Evolutionary conservation across 2,329 filamentous ascomycete genomes (phyloP), one percentile per base, ranked within the genome.

Genomic region (Aspergillus oerlinghausenensis): DNA sequence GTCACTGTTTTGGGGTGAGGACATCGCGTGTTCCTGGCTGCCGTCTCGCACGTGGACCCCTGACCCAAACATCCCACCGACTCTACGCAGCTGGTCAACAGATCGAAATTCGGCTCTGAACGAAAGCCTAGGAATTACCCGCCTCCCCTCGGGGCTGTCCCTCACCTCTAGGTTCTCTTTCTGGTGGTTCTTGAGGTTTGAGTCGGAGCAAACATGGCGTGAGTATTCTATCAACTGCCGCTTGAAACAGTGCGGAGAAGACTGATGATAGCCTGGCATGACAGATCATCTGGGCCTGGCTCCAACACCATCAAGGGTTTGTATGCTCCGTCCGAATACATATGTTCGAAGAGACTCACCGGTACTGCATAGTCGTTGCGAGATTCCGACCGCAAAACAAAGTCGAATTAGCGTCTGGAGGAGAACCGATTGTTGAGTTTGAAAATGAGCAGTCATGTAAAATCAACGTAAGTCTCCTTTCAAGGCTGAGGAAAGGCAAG

Each of bases 321-420:
- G 70, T 64, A 56, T 55, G 21, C 51, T 40, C 26, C 57, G 35
- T 43, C 52, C 25, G 40, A 49, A 53, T n/a, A 47, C n/a, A 54
- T 38, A 19, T 28, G n/a, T 29, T 38, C 35, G 28, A 51, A 21
- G 40, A n/a, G 21, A 58, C 61, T 88, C 81, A 88, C 59, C 25
- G 45, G 54, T 47, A 48, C 32, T 35, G 38, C 52, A 84, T 63
- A 90, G 94, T 99, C 75, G 92, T 99, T 75, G 93, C 93, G 81
- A 90, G 94, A 71, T 99, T 99, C 79, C 87, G 94, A 73, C 94
- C 94, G 68, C 93, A 97, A 79, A 99, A 99, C 82, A 91, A 90
- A 79, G 78, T 94, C 75, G 94, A 99, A 81, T 82, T 95, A 72
- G 87, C 88, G 60, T 92, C 88, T 70, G 92, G 92, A 75, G 93